Conservation (phyloP, 805 yeast species). For the Tetrapisispora arboricola region DNA sequence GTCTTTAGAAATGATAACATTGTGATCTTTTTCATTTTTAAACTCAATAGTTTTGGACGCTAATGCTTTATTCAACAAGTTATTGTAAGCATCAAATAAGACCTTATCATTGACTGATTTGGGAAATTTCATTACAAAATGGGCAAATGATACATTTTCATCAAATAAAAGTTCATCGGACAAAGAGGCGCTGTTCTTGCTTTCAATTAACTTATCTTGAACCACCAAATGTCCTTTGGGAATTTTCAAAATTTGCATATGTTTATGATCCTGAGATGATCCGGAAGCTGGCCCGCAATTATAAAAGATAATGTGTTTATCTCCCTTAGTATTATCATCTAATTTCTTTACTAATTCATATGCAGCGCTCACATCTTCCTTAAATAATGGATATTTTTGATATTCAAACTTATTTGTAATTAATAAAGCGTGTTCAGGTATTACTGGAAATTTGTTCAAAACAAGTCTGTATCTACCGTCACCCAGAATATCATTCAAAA, state of each 20-base stretch:
- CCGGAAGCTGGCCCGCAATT: constrained; percentile 86
- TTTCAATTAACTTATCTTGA: constrained; percentile 44
- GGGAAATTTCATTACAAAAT: constrained; percentile 62
- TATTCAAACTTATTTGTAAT: constrained; percentile 66
- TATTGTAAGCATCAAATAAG: not conserved
- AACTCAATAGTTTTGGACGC: constrained; percentile 33
- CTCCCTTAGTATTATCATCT: constrained; percentile 29
- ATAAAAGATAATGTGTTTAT: constrained; percentile 69
- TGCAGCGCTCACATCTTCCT: constrained; percentile 55
- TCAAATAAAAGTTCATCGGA: constrained; percentile 48
- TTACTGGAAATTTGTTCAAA: constrained; percentile 80
- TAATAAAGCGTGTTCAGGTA: constrained; percentile 66
- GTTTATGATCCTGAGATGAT: constrained; percentile 92
- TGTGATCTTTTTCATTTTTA: constrained; percentile 47
- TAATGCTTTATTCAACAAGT: constrained; percentile 60
- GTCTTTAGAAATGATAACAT: constrained; percentile 66
- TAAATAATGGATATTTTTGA: constrained; percentile 63
- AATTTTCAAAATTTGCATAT: constrained; percentile 71
- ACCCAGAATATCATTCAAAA: constrained; percentile 40
- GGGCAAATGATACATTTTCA: constrained; percentile 63
- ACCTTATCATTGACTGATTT: constrained; percentile 27
- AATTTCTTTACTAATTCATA: constrained; percentile 44
- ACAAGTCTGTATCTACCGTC: constrained; percentile 48
- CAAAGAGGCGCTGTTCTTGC: constrained; percentile 39
- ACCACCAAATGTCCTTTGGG: constrained; percentile 51